These are phyloP conservation scores for Trypanosomatidae sp. DNA, from an alignment of 208 protist species.

Conservation along the genomic window DNA sequence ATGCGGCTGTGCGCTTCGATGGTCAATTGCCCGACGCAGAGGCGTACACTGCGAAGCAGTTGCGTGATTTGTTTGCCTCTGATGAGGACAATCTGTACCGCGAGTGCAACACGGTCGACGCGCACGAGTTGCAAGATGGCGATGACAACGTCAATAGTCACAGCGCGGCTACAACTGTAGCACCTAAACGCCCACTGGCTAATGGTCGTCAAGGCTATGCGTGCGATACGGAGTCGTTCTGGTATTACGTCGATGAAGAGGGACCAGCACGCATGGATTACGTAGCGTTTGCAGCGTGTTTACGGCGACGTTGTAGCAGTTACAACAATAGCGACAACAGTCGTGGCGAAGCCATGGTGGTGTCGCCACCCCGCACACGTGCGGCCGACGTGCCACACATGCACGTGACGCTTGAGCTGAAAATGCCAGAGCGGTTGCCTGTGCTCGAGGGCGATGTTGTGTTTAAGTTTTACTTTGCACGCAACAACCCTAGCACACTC, in stretches of 20 bases:
- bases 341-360: no score
- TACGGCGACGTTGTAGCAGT: neutral
- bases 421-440: conserved; percentile 22
- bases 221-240: conserved; percentile 5
- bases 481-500: conserved; percentile 53
- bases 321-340: neutral
- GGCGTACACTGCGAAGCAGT: conserved; percentile 34
- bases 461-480: conserved; percentile 53
- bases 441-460: conserved; percentile 34
- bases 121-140: no score
- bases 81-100: conserved; percentile 43
- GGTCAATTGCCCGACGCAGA: conserved; percentile 19
- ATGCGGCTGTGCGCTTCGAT: conserved; percentile 32
- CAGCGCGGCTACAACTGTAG: neutral
- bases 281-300: conserved; percentile 3
- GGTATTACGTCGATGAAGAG: conserved; percentile 1
- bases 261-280: conserved; percentile 1
- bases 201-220: conserved; percentile 2
- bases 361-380: no score
- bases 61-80: conserved; percentile 36
- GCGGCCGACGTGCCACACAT: neutral
- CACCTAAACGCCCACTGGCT: neutral
- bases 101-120: conserved; percentile 27
- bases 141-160: neutral
- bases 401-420: conserved; percentile 19